A percentile compares a stretch with the other conserved stretches of the same genome.
Conservation (phyloP, 176 grass and related monocot genomes). For the Triticum urartu region DNA sequence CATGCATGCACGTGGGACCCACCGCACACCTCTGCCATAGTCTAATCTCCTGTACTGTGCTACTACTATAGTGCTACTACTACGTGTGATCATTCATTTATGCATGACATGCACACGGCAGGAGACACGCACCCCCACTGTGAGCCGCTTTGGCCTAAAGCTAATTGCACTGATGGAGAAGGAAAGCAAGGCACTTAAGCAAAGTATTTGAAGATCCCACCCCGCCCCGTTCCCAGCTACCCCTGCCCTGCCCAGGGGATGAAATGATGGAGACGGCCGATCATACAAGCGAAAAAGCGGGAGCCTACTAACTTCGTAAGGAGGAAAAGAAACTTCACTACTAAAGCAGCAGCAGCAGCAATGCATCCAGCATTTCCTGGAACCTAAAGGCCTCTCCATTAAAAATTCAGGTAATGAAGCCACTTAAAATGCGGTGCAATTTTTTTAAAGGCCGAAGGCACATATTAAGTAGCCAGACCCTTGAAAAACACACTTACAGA, state of each 20-base stretch:
- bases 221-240: too few species aligned
- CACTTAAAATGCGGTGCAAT: too few species aligned
- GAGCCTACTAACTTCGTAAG: neutral
- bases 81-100: neutral
- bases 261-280: neutral
- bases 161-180: constrained; percentile 26
- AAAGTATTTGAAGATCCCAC: constrained; percentile 18
- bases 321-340: neutral
- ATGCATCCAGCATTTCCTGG: neutral
- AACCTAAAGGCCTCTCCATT: neutral
- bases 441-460: too few species aligned
- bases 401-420: neutral
- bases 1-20: neutral
- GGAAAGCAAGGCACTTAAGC: neutral
- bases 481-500: too few species aligned
- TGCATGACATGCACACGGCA: neutral
- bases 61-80: neutral
- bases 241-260: neutral
- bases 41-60: neutral
- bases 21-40: neutral
- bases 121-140: neutral
- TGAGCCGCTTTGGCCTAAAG: constrained; percentile 35
- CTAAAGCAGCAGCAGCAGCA: neutral
- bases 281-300: neutral
- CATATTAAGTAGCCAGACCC: too few species aligned